phyloP scores from a whole-genome alignment of 495 filamentous ascomycete species.

The Aspergillus carlsbadensis region DNA sequence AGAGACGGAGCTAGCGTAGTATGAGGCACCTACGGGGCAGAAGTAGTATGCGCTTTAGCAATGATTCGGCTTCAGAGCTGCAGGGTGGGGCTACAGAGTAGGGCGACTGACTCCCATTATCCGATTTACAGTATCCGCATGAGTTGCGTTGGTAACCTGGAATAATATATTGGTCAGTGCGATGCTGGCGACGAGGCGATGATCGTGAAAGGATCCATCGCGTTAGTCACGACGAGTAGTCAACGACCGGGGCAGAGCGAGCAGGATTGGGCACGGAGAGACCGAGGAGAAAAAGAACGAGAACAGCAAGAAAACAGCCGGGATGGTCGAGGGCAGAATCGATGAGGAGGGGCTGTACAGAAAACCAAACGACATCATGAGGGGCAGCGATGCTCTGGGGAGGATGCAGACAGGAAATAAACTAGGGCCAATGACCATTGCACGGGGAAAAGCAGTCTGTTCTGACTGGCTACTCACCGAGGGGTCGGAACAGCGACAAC shows the following conservation, averaged over 20 bases:
- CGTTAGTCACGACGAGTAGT: slow-evolving; percentile 19
- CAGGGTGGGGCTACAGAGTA: slow-evolving; percentile 12
- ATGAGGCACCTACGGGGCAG: slow-evolving; percentile 66
- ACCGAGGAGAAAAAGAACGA: neutral
- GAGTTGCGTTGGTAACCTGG: slow-evolving; percentile 51
- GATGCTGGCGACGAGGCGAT: slow-evolving; percentile 1
- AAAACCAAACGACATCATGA: slow-evolving; percentile 11
- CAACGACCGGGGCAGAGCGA: slow-evolving; percentile 2
- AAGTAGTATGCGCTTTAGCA: slow-evolving; percentile 15
- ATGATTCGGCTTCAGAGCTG: slow-evolving; percentile 4
- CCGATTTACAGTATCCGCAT: slow-evolving; percentile 58
- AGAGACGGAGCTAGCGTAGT: slow-evolving; percentile 70
- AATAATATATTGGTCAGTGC: slow-evolving; percentile 19
- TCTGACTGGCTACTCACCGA: slow-evolving; percentile 49
- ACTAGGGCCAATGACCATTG: slow-evolving; percentile 36
- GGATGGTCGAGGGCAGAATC: neutral
- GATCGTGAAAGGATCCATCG: slow-evolving; percentile 4
- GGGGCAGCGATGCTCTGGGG: slow-evolving; percentile 14
- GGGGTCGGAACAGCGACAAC: slow-evolving; percentile 48
- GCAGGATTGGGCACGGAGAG: slow-evolving; percentile 8
- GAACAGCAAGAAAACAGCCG: slow-evolving; percentile 3
- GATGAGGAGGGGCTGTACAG: slow-evolving; percentile 6
- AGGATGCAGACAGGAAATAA: slow-evolving; percentile 9
- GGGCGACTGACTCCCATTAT: slow-evolving; percentile 48
- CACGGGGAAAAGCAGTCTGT: slow-evolving; percentile 35